Conservation (phyloP, 106 monocot species). For the Agapanthus africanus region DNA sequence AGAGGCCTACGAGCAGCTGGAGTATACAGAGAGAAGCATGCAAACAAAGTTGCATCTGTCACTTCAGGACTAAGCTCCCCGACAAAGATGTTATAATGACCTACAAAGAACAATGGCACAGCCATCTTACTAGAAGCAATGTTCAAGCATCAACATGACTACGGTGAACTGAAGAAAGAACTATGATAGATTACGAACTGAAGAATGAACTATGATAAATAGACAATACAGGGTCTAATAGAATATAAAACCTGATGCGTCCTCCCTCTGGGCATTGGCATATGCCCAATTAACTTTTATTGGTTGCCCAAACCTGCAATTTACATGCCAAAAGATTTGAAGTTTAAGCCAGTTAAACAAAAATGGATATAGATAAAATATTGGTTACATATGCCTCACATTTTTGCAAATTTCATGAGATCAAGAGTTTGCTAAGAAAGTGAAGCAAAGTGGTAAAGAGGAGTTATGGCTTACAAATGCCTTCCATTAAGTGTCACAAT, state of each 20-base stretch:
- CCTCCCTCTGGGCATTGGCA: slow-evolving; percentile 78
- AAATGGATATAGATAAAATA: too few species aligned
- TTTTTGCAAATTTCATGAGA: too few species aligned
- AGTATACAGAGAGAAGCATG: slow-evolving; percentile 58
- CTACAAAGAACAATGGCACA: slow-evolving; percentile 18
- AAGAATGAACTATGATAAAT: too few species aligned
- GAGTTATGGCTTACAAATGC: slow-evolving; percentile 49
- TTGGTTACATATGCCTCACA: too few species aligned
- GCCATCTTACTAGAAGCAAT: too few species aligned
- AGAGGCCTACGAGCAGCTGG: slow-evolving; percentile 69
- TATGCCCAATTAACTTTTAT: slow-evolving; percentile 92
- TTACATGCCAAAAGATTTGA: background rate
- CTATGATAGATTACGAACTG: too few species aligned
- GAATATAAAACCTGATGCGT: slow-evolving; percentile 53
- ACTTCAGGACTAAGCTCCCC: slow-evolving; percentile 88
- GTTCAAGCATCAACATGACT: background rate
- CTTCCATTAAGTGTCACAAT: slow-evolving; percentile 60
- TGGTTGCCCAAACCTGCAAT: slow-evolving; percentile 69
- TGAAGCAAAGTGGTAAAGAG: background rate
- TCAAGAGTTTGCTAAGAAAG: too few species aligned
- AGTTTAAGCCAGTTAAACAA: background rate
- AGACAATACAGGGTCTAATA: slow-evolving; percentile 1
- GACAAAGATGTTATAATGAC: slow-evolving; percentile 79
- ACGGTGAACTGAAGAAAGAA: background rate
- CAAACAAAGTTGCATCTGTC: slow-evolving; percentile 64